These are phyloP conservation scores for Epicoccum nigrum DNA, from an alignment of 2,329 filamentous ascomycete species.

Conservation along the genomic window DNA sequence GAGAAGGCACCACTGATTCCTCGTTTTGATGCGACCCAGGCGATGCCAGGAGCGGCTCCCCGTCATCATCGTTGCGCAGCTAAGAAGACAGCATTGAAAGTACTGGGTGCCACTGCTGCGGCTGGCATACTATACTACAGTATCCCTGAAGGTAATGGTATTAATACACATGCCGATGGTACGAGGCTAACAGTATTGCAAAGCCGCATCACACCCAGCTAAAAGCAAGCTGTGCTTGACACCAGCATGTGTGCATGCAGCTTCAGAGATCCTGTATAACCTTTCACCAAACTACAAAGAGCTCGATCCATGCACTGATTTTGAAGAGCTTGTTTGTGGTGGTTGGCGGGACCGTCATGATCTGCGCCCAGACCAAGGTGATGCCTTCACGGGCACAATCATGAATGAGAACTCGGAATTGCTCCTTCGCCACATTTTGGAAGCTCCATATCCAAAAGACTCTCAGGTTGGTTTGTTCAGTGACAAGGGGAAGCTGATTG, in stretches of 20 bases:
- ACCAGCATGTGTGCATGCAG: slow-evolving; percentile 67
- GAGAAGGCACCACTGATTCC: slow-evolving; percentile 33
- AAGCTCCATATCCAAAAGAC: slow-evolving; percentile 58
- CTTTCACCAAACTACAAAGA: slow-evolving; percentile 66
- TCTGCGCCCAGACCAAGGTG: slow-evolving; percentile 67
- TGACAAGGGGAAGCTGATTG: background rate
- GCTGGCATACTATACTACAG: slow-evolving; percentile 31
- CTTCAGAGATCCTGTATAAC: slow-evolving; percentile 67
- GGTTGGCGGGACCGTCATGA: slow-evolving; percentile 70
- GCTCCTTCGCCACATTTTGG: slow-evolving; percentile 67
- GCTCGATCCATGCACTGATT: slow-evolving; percentile 72
- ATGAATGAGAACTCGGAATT: slow-evolving; percentile 67
- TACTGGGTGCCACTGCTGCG: slow-evolving; percentile 25
- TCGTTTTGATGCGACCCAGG: slow-evolving; percentile 10
- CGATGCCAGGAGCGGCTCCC: slow-evolving; percentile 9
- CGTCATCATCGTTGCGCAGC: slow-evolving; percentile 23
- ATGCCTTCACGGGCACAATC: slow-evolving; percentile 64
- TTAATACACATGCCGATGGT: too few relatives aligned
- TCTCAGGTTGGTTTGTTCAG: slow-evolving; percentile 22
- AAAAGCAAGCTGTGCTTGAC: slow-evolving; percentile 56
- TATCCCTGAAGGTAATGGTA: slow-evolving; percentile 16
- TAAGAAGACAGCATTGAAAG: slow-evolving; percentile 20
- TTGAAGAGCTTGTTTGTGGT: slow-evolving; percentile 70
- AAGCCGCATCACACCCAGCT: slow-evolving; percentile 6
- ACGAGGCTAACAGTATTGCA: background rate